A percentile compares a stretch with the other conserved stretches of the same genome.
These are phyloP conservation scores for Russula abietina DNA, from an alignment of 768 basidiomycete genomes.

Conservation along the genomic window DNA sequence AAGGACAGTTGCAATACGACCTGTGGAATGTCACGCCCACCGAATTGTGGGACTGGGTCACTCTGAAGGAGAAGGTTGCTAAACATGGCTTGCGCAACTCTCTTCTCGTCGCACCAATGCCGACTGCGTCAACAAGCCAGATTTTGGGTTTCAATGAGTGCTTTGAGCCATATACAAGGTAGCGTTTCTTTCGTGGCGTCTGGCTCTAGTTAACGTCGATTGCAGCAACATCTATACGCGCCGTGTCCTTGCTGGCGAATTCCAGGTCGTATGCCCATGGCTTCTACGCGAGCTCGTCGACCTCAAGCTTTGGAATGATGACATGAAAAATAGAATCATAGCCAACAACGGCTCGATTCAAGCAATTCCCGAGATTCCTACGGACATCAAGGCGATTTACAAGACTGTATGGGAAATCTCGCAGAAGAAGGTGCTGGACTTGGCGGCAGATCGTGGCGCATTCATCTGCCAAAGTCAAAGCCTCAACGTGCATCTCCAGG, in stretches of 20 bases:
- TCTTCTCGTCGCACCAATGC: too few relatives aligned
- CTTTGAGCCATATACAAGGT: too few relatives aligned
- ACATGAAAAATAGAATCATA: slow-evolving; percentile 99
- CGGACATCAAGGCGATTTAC: slow-evolving; percentile 94
- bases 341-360: slow-evolving; percentile 89
- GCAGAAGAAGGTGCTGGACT: slow-evolving; percentile 96
- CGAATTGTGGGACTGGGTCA: too few relatives aligned
- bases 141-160: too few relatives aligned
- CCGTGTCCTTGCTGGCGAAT: slow-evolving; percentile 98
- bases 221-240: slow-evolving; percentile 95
- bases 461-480: slow-evolving; percentile 97
- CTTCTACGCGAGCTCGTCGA: slow-evolving; percentile 96
- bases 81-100: too few relatives aligned
- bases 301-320: slow-evolving; percentile 91
- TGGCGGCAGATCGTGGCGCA: slow-evolving; percentile 97
- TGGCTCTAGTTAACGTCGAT: too few relatives aligned
- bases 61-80: too few relatives aligned
- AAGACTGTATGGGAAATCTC: slow-evolving; percentile 99
- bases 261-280: slow-evolving; percentile 99
- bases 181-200: too few relatives aligned
- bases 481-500: slow-evolving; percentile 86
- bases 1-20: too few relatives aligned
- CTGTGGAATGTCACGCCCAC: too few relatives aligned
- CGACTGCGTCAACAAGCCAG: too few relatives aligned
- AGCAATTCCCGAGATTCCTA: slow-evolving; percentile 82